Evolutionary conservation across 2,329 filamentous ascomycete species (phyloP).

Genomic region (Trichoderma endophyticum): DNA sequence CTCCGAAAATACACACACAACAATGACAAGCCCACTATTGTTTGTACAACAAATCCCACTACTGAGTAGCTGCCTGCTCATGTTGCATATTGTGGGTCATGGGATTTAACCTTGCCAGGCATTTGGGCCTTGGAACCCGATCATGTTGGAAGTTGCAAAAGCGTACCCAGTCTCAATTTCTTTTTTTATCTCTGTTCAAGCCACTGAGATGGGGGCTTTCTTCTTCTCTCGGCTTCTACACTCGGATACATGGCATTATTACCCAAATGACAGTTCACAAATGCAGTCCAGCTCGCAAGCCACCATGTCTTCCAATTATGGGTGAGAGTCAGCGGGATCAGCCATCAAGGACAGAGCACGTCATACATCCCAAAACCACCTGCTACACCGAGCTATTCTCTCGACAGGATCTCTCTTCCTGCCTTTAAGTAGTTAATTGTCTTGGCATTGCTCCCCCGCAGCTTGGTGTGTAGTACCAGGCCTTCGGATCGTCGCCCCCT

Average conservation of each 20-base stretch:
- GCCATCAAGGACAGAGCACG: constrained; percentile 3
- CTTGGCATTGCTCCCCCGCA: constrained; percentile 1
- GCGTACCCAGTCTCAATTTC: not conserved
- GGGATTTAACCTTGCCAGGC: not conserved
- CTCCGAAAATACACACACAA: not conserved
- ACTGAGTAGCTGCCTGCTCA: constrained; percentile 3
- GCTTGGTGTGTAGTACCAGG: not conserved
- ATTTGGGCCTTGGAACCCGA: constrained; percentile 5
- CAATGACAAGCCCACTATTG: not conserved
- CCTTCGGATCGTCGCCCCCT: constrained; percentile 2
- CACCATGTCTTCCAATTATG: not conserved
- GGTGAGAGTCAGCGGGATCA: not conserved
- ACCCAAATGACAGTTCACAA: constrained; percentile 6
- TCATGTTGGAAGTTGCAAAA: not conserved
- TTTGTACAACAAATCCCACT: not conserved
- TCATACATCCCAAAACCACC: not conserved
- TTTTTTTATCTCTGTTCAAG: not conserved
- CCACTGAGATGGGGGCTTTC: not conserved
- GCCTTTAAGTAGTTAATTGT: not conserved
- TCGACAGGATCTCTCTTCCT: not conserved
- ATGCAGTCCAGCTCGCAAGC: not conserved
- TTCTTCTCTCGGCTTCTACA: not conserved
- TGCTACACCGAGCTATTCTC: not conserved
- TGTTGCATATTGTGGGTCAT: constrained; percentile 5
- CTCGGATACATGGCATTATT: not conserved